These are phyloP conservation scores for Ganoderma resinaceum DNA, from an alignment of 1,284 basidiomycete genomes.

Conservation along the genomic window DNA sequence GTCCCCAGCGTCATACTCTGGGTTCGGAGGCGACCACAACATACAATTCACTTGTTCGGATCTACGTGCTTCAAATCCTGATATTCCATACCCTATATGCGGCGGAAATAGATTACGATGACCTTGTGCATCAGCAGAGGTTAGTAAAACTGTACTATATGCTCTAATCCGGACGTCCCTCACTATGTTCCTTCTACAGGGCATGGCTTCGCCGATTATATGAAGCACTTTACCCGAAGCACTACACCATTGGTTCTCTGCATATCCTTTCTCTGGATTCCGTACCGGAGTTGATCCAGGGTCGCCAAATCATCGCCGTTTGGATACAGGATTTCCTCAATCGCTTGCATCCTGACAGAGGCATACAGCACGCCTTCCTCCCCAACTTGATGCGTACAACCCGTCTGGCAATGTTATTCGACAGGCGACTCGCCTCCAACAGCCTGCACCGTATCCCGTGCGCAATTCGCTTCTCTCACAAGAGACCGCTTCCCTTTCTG, in stretches of 20 bases:
- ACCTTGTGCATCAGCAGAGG: slow-evolving; percentile 18
- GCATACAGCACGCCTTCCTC: slow-evolving; percentile 6
- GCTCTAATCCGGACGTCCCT: background rate
- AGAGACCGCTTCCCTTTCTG: background rate
- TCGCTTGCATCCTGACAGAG: slow-evolving; percentile 20
- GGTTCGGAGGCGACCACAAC: slow-evolving; percentile 36
- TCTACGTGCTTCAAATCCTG: slow-evolving; percentile 57
- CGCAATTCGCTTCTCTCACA: background rate
- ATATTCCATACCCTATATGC: slow-evolving; percentile 48
- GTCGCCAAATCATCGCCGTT: slow-evolving; percentile 44
- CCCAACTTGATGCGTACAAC: slow-evolving; percentile 17
- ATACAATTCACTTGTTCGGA: slow-evolving; percentile 51
- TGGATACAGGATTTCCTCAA: slow-evolving; percentile 51
- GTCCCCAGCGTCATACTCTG: slow-evolving; percentile 47
- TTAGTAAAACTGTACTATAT: background rate
- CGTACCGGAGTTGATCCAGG: slow-evolving; percentile 46
- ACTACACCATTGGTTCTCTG: slow-evolving; percentile 32
- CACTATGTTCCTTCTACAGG: slow-evolving; percentile 9
- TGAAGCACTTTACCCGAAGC: slow-evolving; percentile 34
- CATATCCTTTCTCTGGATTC: slow-evolving; percentile 41
- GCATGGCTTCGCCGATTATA: slow-evolving; percentile 37
- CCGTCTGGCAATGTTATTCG: slow-evolving; percentile 19
- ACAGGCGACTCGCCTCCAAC: background rate
- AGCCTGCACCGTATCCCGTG: slow-evolving; percentile 15
- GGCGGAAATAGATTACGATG: slow-evolving; percentile 24